Percentiles rank a stretch among this genome's conserved stretches.
These are phyloP conservation scores for Sambucus nigra DNA, from an alignment of 129 eudicot species.

Conservation along the genomic window DNA sequence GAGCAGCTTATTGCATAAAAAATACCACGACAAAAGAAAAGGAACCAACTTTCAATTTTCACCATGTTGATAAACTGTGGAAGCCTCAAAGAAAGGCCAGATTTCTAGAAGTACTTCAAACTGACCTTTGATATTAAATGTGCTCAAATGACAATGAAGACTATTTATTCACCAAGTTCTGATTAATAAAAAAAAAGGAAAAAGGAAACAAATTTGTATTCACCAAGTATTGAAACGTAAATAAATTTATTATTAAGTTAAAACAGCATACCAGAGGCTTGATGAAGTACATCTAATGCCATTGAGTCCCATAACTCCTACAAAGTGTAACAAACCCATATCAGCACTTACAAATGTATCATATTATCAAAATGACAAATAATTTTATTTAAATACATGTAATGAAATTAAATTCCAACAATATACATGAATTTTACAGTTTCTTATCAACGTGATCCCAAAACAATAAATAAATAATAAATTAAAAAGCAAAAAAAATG, in stretches of 20 bases:
- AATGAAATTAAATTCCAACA: background rate
- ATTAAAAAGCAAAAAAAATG: background rate
- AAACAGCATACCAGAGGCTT: constrained; percentile 64
- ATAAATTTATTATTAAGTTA: constrained; percentile 1
- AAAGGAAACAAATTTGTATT: no score
- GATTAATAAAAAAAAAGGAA: no score
- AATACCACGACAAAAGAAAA: no score
- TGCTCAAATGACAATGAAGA: background rate
- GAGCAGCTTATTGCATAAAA: no score
- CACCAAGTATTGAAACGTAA: background rate
- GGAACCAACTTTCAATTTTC: no score
- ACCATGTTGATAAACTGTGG: no score
- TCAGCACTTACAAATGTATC: background rate
- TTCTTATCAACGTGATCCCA: background rate
- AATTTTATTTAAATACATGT: background rate
- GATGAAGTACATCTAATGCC: constrained; percentile 64
- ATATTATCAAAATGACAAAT: background rate
- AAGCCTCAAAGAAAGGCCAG: background rate
- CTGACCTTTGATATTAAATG: background rate
- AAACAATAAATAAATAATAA: background rate
- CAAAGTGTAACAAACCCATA: constrained; percentile 5
- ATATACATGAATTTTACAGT: background rate
- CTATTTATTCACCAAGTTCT: background rate
- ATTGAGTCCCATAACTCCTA: constrained; percentile 82
- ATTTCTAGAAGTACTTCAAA: background rate